These are phyloP conservation scores for Phytopythium delawarense DNA, from an alignment of 352 stramenopile species.

Conservation along the genomic window DNA sequence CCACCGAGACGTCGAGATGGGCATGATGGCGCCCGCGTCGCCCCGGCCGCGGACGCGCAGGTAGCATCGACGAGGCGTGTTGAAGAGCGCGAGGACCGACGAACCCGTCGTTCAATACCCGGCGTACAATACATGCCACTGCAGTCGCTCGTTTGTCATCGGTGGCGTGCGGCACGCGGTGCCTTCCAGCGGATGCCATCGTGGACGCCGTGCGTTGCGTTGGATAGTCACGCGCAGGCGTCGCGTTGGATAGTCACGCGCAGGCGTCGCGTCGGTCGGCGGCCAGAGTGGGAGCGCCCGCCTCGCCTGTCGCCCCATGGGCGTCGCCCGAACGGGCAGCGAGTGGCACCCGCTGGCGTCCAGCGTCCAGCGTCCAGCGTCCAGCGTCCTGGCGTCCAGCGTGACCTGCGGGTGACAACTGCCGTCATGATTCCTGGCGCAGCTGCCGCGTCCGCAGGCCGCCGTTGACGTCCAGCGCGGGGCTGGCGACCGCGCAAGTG, in stretches of 20 bases:
- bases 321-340: background rate
- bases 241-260: background rate
- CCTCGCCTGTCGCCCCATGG: background rate
- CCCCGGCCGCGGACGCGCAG: background rate
- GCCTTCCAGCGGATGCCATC: background rate
- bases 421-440: background rate
- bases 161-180: background rate
- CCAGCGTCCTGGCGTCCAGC: background rate
- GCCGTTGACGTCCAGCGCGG: too few species aligned
- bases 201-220: too few species aligned
- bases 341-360: background rate
- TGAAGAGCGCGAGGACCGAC: background rate
- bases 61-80: background rate
- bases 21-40: background rate
- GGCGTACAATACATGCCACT: background rate
- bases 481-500: too few species aligned
- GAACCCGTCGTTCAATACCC: background rate
- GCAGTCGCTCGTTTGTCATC: background rate
- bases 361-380: too few species aligned
- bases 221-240: background rate
- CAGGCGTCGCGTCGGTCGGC: background rate
- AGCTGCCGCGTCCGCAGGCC: too few species aligned
- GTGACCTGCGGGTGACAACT: background rate
- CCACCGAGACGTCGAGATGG: constrained; percentile 5
- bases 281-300: background rate